Percentiles rank a stretch among this genome's conserved stretches.
These are phyloP conservation scores for Opeltia flavorubescens DNA, from an alignment of 495 filamentous ascomycete species.

Conservation along the genomic window DNA sequence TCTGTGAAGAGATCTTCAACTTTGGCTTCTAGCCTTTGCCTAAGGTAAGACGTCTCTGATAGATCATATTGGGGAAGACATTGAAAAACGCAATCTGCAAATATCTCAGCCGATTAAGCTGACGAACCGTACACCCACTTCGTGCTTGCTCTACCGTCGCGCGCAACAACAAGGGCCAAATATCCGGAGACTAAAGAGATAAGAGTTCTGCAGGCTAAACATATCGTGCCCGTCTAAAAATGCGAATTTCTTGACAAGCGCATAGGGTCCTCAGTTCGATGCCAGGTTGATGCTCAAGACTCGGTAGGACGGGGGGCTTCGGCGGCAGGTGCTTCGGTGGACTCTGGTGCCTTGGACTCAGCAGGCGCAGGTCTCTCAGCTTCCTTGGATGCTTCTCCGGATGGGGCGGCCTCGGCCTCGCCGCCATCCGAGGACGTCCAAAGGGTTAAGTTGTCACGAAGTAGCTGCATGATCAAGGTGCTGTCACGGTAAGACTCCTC, in stretches of 20 bases:
- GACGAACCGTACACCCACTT: conserved; percentile 8
- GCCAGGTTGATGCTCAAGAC: conserved; percentile 1
- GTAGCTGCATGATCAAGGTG: conserved; percentile 99
- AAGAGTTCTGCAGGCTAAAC: conserved; percentile 1
- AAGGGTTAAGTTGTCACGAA: conserved; percentile 97
- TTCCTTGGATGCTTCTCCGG: conserved; percentile 38
- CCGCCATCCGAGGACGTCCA: conserved; percentile 95
- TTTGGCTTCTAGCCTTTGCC: not conserved
- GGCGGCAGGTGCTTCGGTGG: conserved; percentile 27
- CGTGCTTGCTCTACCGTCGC: conserved; percentile 8
- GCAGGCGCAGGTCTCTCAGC: conserved; percentile 49
- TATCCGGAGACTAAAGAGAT: conserved; percentile 3
- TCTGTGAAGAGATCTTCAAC: conserved; percentile 6
- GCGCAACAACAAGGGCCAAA: conserved; percentile 8
- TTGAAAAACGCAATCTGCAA: conserved; percentile 5
- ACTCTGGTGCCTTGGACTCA: conserved; percentile 34
- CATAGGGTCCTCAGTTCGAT: too few relatives aligned
- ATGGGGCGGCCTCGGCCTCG: conserved; percentile 53
- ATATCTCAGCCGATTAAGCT: conserved; percentile 16
- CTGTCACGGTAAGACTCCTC: conserved; percentile 99
- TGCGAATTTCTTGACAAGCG: too few relatives aligned
- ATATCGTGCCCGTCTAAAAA: not conserved
- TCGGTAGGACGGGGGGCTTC: conserved; percentile 24
- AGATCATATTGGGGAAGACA: conserved; percentile 2
- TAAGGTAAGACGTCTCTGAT: not conserved